Evolutionary conservation across 2,329 filamentous ascomycete species (phyloP).

Genomic region (Cercospora janseana): DNA sequence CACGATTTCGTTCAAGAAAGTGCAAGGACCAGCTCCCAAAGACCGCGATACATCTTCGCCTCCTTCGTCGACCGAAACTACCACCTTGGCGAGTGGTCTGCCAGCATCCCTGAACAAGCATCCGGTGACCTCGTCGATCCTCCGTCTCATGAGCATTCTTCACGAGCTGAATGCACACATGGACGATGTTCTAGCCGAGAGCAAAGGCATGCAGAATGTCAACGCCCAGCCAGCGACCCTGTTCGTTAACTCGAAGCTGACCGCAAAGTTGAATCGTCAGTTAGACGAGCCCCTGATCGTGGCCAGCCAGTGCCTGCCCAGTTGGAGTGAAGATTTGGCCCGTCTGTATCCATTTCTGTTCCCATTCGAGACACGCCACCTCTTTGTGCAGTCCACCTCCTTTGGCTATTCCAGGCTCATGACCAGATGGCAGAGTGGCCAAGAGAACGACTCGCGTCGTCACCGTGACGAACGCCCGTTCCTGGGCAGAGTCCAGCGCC

Average conservation of each 20-base stretch:
- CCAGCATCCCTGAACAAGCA: slow-evolving; percentile 80
- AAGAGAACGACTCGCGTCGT: slow-evolving; percentile 76
- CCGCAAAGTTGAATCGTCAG: slow-evolving; percentile 94
- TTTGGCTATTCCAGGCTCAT: slow-evolving; percentile 98
- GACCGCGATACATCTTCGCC: slow-evolving; percentile 61
- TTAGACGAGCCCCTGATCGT: slow-evolving; percentile 95
- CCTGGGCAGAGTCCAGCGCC: slow-evolving; percentile 84
- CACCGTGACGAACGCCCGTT: slow-evolving; percentile 86
- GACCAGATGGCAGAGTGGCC: slow-evolving; percentile 93
- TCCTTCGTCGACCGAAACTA: slow-evolving; percentile 51
- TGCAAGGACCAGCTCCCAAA: slow-evolving; percentile 74
- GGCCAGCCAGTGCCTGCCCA: slow-evolving; percentile 91
- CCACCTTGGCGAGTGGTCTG: slow-evolving; percentile 56
- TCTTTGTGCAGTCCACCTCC: slow-evolving; percentile 96
- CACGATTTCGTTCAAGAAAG: slow-evolving; percentile 85
- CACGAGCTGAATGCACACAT: slow-evolving; percentile 92
- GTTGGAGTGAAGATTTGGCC: slow-evolving; percentile 93
- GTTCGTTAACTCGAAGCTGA: slow-evolving; percentile 98
- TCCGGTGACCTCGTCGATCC: slow-evolving; percentile 79
- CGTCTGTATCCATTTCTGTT: slow-evolving; percentile 95
- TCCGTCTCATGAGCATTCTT: slow-evolving; percentile 82
- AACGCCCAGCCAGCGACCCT: slow-evolving; percentile 83
- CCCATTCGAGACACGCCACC: slow-evolving; percentile 92
- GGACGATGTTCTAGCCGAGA: slow-evolving; percentile 82
- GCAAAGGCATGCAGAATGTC: slow-evolving; percentile 61